Evolutionary conservation across 2,329 filamentous ascomycete species (phyloP).

Genomic region (Epichloe hybrida): DNA sequence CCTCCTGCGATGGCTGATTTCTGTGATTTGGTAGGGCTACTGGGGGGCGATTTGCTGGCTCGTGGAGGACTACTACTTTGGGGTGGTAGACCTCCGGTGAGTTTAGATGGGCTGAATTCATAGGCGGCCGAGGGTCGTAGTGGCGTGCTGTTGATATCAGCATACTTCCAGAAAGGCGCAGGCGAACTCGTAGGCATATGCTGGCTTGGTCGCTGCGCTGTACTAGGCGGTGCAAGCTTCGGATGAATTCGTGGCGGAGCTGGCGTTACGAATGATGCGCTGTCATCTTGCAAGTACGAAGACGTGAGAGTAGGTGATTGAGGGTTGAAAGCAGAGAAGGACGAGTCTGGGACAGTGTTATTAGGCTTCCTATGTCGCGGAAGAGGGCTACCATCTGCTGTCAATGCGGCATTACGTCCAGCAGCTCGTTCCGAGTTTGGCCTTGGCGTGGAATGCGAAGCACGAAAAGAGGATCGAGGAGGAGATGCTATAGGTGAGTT

Average conservation of each 20-base stretch:
- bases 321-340: conserved; percentile 36
- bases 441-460: conserved; percentile 45
- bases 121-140: conserved; percentile 35
- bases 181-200: conserved; percentile 79
- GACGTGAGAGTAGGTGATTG: conserved; percentile 49
- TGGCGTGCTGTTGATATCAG: conserved; percentile 63
- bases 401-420: conserved; percentile 24
- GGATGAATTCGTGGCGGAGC: conserved; percentile 62
- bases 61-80: conserved; percentile 46
- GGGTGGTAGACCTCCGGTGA: conserved; percentile 25
- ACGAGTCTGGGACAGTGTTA: conserved; percentile 20
- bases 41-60: conserved; percentile 36
- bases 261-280: conserved; percentile 52
- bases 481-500: conserved; percentile 43
- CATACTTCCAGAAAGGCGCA: conserved; percentile 80
- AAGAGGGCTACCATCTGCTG: conserved; percentile 47
- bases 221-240: conserved; percentile 64
- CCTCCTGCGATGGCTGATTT: conserved; percentile 14
- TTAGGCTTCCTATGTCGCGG: conserved; percentile 40
- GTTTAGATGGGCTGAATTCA: conserved; percentile 47
- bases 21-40: conserved; percentile 35
- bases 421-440: conserved; percentile 29
- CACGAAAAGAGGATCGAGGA: conserved; percentile 33
- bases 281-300: conserved; percentile 48
- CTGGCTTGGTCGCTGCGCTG: conserved; percentile 66